Evolutionary conservation across 768 basidiomycete genomes (phyloP), one percentile per base, ranked within the genome.

Genomic region (Tylopilus plumbeoviolaceoides): DNA sequence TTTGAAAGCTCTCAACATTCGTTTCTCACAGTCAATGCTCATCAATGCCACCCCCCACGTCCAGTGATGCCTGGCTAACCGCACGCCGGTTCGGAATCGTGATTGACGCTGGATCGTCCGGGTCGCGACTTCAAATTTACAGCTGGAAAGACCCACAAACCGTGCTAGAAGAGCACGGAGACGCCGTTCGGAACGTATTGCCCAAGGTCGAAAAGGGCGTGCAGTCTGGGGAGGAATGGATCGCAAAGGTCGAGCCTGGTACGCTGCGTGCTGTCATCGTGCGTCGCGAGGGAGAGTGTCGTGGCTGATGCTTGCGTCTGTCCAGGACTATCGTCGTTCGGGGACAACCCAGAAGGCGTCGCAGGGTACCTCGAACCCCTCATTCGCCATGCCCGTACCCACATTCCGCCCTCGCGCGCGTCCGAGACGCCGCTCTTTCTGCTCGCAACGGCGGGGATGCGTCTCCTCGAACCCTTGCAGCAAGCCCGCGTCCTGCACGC

Each of bases 71-170:
- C 56, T 93, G 91, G 91, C 79, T 89, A 51, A 72, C 79, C 54
- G 83, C 83, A 50, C 84, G 92, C 59, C 84, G 86, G 62, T 95
- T 92, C 71, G 93, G 91, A 54, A 81, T 98, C 54, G 94, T 98
- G 57, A 91, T 99, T 70, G 97, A 99, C 76, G 97, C 97, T 66
- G 97, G 97, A 55, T 97, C 94, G 68, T 98, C 94, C 21, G 97
- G 97, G 27, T 98, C 95, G 5, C 77, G 97, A 49, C 75, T 98
- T 33, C 95, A 98, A 69, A 92, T 98, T 60, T 98, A 99, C 74
- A 93, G 91, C 68, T 99, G 95, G 97, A 81, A 81, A 57, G 87
- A 98, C 68, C 87, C 95, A 20, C 77, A 81, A 51, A 68, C 76
- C 8, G 75, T 84, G 41, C 75, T 78, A 17, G 75, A 80, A 51